A percentile compares a stretch with the other conserved stretches of the same genome.
These are phyloP conservation scores for Spiraea crenata DNA, from an alignment of 331 rosid species.

Conservation along the genomic window DNA sequence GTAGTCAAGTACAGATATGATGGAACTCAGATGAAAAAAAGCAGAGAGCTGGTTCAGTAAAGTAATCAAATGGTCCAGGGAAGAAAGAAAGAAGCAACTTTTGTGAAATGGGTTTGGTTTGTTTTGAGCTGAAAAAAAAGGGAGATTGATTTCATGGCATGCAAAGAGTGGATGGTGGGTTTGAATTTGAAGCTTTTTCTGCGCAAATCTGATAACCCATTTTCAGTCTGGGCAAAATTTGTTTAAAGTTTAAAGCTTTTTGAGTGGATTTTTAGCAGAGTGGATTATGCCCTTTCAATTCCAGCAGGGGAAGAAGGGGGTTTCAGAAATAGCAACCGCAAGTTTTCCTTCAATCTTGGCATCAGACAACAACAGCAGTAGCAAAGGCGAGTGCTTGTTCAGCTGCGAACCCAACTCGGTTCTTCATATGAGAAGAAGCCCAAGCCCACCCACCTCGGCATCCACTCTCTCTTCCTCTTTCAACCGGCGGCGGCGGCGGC, in stretches of 20 bases:
- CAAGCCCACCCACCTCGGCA: constrained; percentile 49
- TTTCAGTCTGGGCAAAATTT: neutral
- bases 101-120: constrained; percentile 20
- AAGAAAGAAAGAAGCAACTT: neutral
- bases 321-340: constrained; percentile 20
- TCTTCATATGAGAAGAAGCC: constrained; percentile 49
- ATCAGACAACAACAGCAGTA: neutral
- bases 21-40: constrained; percentile 3
- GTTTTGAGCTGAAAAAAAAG: constrained; percentile 11
- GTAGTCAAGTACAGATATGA: neutral
- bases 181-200: constrained; percentile 17
- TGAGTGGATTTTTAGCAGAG: too few relatives aligned
- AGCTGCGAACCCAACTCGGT: constrained; percentile 42
- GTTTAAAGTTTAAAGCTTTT: constrained; percentile 5
- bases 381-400: constrained; percentile 22
- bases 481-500: constrained; percentile 24
- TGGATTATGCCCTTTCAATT: constrained; percentile 28
- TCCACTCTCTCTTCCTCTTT: constrained; percentile 43
- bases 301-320: constrained; percentile 39
- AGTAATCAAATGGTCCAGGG: neutral
- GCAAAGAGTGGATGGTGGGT: constrained; percentile 37
- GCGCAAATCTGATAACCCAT: constrained; percentile 16
- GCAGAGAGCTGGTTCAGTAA: neutral
- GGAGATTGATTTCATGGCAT: constrained; percentile 22
- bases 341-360: constrained; percentile 30